Evolutionary conservation across 108 stramenopile species (phyloP).

Genomic region (Stephanodiscus triporus): DNA sequence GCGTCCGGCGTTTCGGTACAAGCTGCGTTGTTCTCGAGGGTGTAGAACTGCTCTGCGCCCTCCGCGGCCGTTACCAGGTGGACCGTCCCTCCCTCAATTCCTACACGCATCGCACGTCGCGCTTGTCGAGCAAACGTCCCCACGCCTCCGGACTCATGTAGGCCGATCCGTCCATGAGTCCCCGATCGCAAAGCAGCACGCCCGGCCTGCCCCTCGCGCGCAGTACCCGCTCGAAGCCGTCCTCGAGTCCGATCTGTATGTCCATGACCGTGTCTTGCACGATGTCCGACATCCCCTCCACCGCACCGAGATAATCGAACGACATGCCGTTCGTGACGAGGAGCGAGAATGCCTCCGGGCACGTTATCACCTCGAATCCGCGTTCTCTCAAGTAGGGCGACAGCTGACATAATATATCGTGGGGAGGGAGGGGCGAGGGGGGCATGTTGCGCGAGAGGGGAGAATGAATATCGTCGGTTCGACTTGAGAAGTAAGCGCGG

Average conservation of each 20-base stretch:
- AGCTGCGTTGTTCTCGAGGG: slow-evolving; percentile 89
- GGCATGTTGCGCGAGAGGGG: no score
- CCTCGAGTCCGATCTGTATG: slow-evolving; percentile 82
- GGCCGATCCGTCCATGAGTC: slow-evolving; percentile 92
- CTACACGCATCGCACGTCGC: slow-evolving; percentile 54
- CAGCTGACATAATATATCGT: slow-evolving; percentile 3
- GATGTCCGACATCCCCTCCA: slow-evolving; percentile 78
- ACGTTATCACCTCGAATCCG: slow-evolving; percentile 91
- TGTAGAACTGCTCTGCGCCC: slow-evolving; percentile 86
- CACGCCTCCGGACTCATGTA: slow-evolving; percentile 82
- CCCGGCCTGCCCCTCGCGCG: slow-evolving; percentile 78
- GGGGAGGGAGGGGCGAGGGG: no score
- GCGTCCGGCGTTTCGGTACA: slow-evolving; percentile 83
- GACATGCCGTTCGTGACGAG: slow-evolving; percentile 86
- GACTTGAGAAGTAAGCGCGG: not conserved
- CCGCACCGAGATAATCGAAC: slow-evolving; percentile 63
- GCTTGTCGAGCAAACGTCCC: slow-evolving; percentile 54
- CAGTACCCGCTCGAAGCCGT: slow-evolving; percentile 80
- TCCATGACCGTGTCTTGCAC: slow-evolving; percentile 91
- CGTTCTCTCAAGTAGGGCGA: slow-evolving; percentile 64
- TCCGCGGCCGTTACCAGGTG: slow-evolving; percentile 95
- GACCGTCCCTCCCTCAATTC: slow-evolving; percentile 82
- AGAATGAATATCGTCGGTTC: not conserved
- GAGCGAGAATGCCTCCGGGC: slow-evolving; percentile 91
- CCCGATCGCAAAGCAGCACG: slow-evolving; percentile 93